Base-by-base conservation (phyloP, 1,284 basidiomycete species). In the Phylloboletellus chloephorus region DNA sequence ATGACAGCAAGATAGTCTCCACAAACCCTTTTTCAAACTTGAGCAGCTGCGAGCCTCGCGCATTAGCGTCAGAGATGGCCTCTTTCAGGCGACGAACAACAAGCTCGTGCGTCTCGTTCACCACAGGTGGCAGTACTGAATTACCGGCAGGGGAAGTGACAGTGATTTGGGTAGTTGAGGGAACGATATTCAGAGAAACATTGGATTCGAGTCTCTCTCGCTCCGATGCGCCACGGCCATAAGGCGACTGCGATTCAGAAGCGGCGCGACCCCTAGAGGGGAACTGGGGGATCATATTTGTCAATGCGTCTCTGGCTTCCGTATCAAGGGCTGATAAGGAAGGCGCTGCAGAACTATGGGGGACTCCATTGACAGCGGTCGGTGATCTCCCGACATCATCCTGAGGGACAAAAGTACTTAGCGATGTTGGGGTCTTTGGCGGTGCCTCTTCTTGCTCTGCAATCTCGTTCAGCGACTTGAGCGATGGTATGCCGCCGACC, bases 1-100 rank as follows among this genome's bases (percentile, higher is more conserved):
- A 66, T 43, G 83, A 76, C 26, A 66, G 66, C 23, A 94, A 57
- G 13, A 94, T 76, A 10, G 78, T 75, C 56, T 87, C 83, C 16
- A 94, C 71, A 44, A 95, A 78, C 32, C 67, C 72, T 19, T 78
- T 70, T 52, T 94, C 89, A 28, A 97, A 68, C 53, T 76, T 77
- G 25, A 94, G 69, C 39, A 80, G 79, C 38, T 76, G 72, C 9
- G 73, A 70, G 3, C 78, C 77, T 37, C 75, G 73, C 34, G 80
- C 77, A 47, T 72, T 78, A 7, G 86, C 81, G 44, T 80, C 74
- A 2, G 72, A 64, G 28, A 91, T 60, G 10, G 79, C 71, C 50
- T 84, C 78, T 48, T 76, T 75, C 39, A 89, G 61, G 32, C 74
- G 65, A 35, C 66, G 59, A 19, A 70, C 51, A 3, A 82, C 69